Evolutionary conservation across 495 filamentous ascomycete genomes (phyloP), one percentile per base, ranked within the genome.

Genomic region (Xylaria grammica): DNA sequence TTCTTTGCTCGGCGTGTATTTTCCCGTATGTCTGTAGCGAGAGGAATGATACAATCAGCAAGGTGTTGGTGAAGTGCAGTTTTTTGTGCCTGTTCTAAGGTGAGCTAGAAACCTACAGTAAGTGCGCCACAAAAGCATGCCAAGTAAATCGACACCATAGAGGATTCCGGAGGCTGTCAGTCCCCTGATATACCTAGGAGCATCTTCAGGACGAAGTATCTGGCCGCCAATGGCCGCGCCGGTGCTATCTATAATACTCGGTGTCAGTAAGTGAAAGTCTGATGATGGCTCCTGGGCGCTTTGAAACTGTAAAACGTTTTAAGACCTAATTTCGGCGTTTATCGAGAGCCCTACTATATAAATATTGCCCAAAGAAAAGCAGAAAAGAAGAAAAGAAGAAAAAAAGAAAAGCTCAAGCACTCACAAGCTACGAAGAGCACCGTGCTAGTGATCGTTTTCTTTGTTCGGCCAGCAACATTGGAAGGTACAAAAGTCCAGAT

Each of bases 141-240:
- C 15, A 9, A 52, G 1, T 5, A 52, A 52, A 15, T 52, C 49
- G 10, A 52, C 27, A 7, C 49, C 49, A 13, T 52, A 52, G 4
- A 52, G 49, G 4, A 52, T 34, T 6, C 19, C 20, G 17, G 27
- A n/a, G 19, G 1, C 15, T 1, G 13, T 19, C 20, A 58, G 44
- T 44, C 40, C 3, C 13, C 17, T 45, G 2, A 44, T 19, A 5
- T 50, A 24, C 40, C 70, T 61, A 60, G 70, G 68, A 13, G 84
- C 84, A 51, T 84, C 79, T n/a, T 78, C 75, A 0, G 77, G 75
- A 53, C 79, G 79, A 64, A 87, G 86, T 0, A 84, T 86, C 53
- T 83, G 82, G 3, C 83, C 81, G 0, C 84, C 84, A 7, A 84
- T 76, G 67, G 86, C 85, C 55, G 85, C 85, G 1, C 82, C 82